Evolutionary conservation across 2,329 filamentous ascomycete species (phyloP).

Genomic region (Raffaelea ambrosiae): DNA sequence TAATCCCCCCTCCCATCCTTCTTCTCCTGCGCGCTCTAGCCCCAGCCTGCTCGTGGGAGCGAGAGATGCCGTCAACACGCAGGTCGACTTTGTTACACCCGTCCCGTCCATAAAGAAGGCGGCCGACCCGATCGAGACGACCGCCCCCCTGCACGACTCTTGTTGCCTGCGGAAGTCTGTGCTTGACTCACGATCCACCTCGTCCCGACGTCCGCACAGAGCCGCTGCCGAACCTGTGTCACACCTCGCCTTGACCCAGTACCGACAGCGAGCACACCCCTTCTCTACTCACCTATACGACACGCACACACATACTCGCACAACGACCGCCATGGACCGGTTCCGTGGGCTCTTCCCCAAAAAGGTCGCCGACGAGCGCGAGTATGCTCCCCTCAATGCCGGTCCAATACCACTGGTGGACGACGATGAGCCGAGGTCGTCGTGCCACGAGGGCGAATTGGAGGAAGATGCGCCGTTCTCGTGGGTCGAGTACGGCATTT

Average conservation of each 20-base stretch:
- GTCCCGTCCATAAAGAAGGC: neutral
- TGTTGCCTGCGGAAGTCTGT: no score
- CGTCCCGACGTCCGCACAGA: no score
- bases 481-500: conserved; percentile 78
- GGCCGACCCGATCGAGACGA: no score
- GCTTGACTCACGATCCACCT: no score
- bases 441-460: conserved; percentile 18
- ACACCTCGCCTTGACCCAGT: no score
- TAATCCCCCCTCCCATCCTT: neutral
- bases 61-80: neutral
- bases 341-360: conserved; percentile 25
- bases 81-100: no score
- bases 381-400: conserved; percentile 24
- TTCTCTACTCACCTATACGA: no score
- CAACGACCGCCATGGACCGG: conserved; percentile 25
- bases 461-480: conserved; percentile 54
- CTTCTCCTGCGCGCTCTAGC: neutral
- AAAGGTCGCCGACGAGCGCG: conserved; percentile 17
- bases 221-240: neutral
- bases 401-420: conserved; percentile 17
- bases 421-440: conserved; percentile 17
- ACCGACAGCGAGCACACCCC: no score
- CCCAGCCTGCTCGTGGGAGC: no score
- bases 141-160: no score
- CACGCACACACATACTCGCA: neutral